Percentiles rank a stretch among this genome's conserved stretches.
These are phyloP conservation scores for Populus deltoides DNA, from an alignment of 345 rosid genomes.

Conservation along the genomic window DNA sequence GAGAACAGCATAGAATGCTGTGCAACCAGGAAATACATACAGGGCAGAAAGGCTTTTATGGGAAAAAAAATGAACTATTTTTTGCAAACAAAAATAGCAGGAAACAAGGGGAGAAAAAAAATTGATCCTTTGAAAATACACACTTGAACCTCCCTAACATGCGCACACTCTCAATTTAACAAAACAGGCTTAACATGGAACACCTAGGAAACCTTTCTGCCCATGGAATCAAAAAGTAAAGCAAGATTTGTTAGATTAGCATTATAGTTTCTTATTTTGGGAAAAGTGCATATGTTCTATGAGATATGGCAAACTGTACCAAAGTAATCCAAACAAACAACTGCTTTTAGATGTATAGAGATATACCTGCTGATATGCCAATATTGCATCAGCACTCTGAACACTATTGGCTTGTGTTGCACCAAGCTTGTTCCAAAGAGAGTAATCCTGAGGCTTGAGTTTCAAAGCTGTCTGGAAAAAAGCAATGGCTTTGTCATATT, in stretches of 20 bases:
- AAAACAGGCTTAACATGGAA: not conserved
- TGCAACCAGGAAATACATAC: not conserved
- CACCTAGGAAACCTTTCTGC: not conserved
- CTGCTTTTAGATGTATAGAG: not conserved
- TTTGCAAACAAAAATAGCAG: not conserved
- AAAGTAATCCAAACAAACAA: not conserved
- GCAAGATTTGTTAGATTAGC: not conserved
- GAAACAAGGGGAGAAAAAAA: not conserved
- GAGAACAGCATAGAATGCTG: not conserved
- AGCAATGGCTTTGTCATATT: conserved; percentile 82
- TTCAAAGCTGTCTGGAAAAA: conserved; percentile 79
- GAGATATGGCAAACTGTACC: not conserved
- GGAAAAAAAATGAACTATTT: no score
- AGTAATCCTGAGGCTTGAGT: conserved; percentile 93
- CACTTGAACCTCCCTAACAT: not conserved
- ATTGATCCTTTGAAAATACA: not conserved
- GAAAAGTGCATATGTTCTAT: not conserved
- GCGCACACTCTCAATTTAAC: not conserved
- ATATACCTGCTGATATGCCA: conserved; percentile 89
- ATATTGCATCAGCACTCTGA: conserved; percentile 97
- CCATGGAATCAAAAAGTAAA: not conserved
- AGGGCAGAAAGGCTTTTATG: not conserved
- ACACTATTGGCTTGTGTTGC: conserved; percentile 99
- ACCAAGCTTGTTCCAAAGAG: conserved; percentile 98
- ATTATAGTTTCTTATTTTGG: not conserved